Conservation (phyloP, 805 yeast species). For the Nakazawaea wickerhamii region DNA sequence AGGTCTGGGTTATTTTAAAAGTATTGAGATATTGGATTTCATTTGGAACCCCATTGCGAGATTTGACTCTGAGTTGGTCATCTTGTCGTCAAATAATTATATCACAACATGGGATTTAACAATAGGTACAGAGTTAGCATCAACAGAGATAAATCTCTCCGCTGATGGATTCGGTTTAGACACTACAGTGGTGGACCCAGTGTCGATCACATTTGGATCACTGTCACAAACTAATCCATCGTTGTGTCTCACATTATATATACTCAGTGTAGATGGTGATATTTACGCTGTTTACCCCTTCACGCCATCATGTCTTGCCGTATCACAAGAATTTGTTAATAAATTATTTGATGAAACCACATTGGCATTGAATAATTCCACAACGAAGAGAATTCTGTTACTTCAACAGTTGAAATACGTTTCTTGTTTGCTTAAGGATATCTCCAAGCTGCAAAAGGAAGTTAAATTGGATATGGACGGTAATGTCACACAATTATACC, state of each 20-base stretch:
- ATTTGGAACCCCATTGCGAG: conserved; percentile 41
- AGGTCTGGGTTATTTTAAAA: background rate
- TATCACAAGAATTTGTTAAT: conserved; percentile 27
- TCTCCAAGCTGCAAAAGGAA: conserved; percentile 14
- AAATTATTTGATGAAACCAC: conserved; percentile 30
- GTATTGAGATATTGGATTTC: conserved; percentile 30
- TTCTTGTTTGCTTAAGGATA: conserved; percentile 26
- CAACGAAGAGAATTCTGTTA: conserved; percentile 15
- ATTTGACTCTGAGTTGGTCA: conserved; percentile 37
- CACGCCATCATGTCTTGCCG: conserved; percentile 40
- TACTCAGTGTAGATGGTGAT: conserved; percentile 52
- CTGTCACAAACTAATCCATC: conserved; percentile 21
- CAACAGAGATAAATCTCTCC: conserved; percentile 15
- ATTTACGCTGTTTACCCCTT: conserved; percentile 61
- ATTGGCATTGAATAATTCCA: conserved; percentile 18
- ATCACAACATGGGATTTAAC: conserved; percentile 33
- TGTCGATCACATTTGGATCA: conserved; percentile 43
- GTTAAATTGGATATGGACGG: conserved; percentile 3
- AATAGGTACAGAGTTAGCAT: conserved; percentile 22
- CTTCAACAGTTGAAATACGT: conserved; percentile 32
- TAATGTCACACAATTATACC: background rate
- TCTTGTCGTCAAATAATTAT: conserved; percentile 29
- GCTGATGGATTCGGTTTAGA: conserved; percentile 18
- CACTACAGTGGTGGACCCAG: conserved; percentile 25
- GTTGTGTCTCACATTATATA: conserved; percentile 48